Base-by-base conservation (phyloP, 2,329 filamentous ascomycete genomes). In the Magnaporthales sp. region DNA sequence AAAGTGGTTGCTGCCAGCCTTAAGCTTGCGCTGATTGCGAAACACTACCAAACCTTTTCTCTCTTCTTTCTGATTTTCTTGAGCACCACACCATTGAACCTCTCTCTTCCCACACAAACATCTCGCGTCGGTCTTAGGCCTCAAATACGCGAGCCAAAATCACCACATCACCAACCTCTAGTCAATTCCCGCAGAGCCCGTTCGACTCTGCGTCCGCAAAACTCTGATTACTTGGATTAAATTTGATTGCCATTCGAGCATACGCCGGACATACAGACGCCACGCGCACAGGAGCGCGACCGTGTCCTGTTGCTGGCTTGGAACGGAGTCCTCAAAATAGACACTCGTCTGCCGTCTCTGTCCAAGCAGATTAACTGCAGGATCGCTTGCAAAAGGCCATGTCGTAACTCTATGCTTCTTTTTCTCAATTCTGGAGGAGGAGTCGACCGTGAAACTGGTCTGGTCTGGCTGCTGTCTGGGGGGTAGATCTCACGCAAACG, bases 31-130 rank as follows among this genome's bases (percentile, higher is more conserved):
- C 69, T 70, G 70, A 68, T 69, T 67, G 67, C 68, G 68, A 67
- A 68, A 68, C 70, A 65, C 65, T 66, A 38, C 70, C 71, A 70
- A 70, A 69, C 73, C 73, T 74, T 68, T 46, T 19, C 56, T 66
- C 26, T 32, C 27, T 62, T 62, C 29, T 24, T 38, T 58, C 29
- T 68, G 71, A 66, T 62, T 65, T 68, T 65, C 67, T 64, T 67
- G 15, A 51, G 38, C 38, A 51, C 38, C 38, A 51, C 67, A 67
- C 69, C 65, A 61, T 64, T 67, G 64, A 66, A 70, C 63, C 9
- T 68, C 58, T 60, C 63, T 66, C 68, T 61, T 32, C 60, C 67
- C 65, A 58, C 46, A 68, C 51, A 61, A 29, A 29, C 27, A 32
- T 22, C 19, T 32, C 15, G 61, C 61, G 31, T 63, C 61, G 22